Evolutionary conservation across 805 yeast genomes (phyloP).

Genomic region (Saturnispora sekii): DNA sequence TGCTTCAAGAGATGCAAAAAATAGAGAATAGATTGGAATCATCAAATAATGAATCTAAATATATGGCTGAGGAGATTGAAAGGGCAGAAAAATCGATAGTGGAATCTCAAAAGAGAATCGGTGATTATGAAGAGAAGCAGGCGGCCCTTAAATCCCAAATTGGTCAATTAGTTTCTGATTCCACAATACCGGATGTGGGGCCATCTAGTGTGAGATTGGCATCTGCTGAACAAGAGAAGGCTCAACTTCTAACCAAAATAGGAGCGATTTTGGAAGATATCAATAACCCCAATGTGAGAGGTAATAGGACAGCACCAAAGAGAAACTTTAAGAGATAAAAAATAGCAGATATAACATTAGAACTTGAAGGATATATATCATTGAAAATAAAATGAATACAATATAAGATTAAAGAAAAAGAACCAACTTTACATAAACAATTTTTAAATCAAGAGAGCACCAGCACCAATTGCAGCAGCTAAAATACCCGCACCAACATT

Average conservation of each 20-base stretch:
- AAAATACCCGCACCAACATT: constrained; percentile 22
- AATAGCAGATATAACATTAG: background rate
- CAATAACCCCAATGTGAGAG: constrained; percentile 7
- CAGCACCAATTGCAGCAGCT: constrained; percentile 24
- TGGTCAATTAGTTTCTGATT: constrained; percentile 9
- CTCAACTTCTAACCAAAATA: background rate
- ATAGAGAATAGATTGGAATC: constrained; percentile 37
- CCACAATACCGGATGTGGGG: constrained; percentile 1
- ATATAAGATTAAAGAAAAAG: background rate
- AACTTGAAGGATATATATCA: background rate
- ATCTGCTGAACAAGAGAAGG: background rate
- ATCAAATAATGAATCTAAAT: constrained; percentile 48
- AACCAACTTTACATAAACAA: background rate
- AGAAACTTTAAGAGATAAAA: constrained; percentile 2
- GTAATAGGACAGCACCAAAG: constrained; percentile 5
- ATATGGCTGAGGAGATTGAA: constrained; percentile 49
- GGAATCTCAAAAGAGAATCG: constrained; percentile 33
- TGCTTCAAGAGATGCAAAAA: constrained; percentile 37
- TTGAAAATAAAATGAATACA: background rate
- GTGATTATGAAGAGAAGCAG: constrained; percentile 10
- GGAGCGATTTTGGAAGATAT: constrained; percentile 2
- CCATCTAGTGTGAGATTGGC: background rate
- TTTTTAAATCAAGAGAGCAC: constrained; percentile 23
- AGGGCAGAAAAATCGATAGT: constrained; percentile 41
- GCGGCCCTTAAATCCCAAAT: constrained; percentile 9